phyloP scores from a whole-genome alignment of 495 filamentous ascomycete species.

The Terfezia claveryi region DNA sequence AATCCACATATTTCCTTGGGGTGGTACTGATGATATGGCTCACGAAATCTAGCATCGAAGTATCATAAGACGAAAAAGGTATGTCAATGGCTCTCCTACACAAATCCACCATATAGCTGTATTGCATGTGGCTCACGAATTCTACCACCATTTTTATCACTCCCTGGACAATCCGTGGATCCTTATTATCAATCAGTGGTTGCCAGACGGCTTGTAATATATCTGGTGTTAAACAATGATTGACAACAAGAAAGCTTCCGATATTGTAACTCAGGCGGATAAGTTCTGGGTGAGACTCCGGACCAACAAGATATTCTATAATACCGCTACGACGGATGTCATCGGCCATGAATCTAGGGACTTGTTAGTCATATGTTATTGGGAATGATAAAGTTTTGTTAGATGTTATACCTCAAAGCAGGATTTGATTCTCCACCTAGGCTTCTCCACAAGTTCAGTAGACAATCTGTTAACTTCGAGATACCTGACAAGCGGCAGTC shows the following conservation, averaged over 20 bases:
- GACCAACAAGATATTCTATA: slow-evolving; percentile 68
- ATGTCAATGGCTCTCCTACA: slow-evolving; percentile 49
- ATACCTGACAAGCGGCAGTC: slow-evolving; percentile 16
- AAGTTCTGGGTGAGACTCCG: slow-evolving; percentile 79
- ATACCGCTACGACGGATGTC: slow-evolving; percentile 43
- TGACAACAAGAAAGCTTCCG: slow-evolving; percentile 71
- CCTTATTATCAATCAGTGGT: slow-evolving; percentile 57
- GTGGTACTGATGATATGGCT: slow-evolving; percentile 9
- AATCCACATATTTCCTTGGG: slow-evolving; percentile 1
- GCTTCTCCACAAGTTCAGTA: slow-evolving; percentile 13
- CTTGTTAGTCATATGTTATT: background rate
- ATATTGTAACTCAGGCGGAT: slow-evolving; percentile 65
- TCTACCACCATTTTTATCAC: slow-evolving; percentile 50
- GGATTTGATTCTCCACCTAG: background rate
- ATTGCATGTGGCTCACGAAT: slow-evolving; percentile 37
- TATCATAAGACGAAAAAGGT: slow-evolving; percentile 32
- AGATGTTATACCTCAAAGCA: slow-evolving; percentile 6
- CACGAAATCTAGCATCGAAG: slow-evolving; percentile 15
- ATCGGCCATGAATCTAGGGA: slow-evolving; percentile 32
- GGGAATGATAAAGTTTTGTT: background rate
- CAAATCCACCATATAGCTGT: slow-evolving; percentile 35
- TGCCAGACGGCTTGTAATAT: slow-evolving; percentile 74
- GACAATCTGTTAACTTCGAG: slow-evolving; percentile 9
- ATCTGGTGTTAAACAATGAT: slow-evolving; percentile 41
- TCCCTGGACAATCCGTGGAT: slow-evolving; percentile 63